These are phyloP conservation scores for Clarireedia hainanense DNA, from an alignment of 2,329 filamentous ascomycete genomes.

Conservation along the genomic window DNA sequence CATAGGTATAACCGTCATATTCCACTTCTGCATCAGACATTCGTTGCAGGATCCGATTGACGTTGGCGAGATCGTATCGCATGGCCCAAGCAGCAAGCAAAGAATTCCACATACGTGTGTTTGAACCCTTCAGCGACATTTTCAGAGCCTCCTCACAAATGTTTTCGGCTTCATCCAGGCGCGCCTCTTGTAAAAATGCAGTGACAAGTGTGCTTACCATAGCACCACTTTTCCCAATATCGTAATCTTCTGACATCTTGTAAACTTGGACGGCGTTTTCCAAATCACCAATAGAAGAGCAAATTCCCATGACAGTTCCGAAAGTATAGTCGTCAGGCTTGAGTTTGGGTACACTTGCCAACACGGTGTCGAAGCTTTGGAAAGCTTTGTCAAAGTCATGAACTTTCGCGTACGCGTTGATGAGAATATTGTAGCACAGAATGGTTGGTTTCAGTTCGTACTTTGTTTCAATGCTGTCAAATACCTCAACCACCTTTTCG, in stretches of 20 bases:
- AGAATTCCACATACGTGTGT: constrained; percentile 69
- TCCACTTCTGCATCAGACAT: constrained; percentile 46
- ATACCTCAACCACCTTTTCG: constrained; percentile 47
- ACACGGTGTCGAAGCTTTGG: constrained; percentile 48
- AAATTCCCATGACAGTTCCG: constrained; percentile 65
- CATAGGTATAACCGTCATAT: constrained; percentile 50
- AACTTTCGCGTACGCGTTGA: constrained; percentile 61
- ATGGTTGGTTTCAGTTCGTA: constrained; percentile 50
- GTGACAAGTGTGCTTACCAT: constrained; percentile 61
- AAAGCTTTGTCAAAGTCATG: constrained; percentile 61
- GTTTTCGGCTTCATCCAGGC: constrained; percentile 46
- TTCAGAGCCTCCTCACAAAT: constrained; percentile 50
- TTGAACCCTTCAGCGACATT: constrained; percentile 41
- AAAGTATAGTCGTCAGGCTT: constrained; percentile 58
- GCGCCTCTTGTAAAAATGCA: constrained; percentile 54
- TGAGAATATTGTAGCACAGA: constrained; percentile 66
- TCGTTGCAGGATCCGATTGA: constrained; percentile 43
- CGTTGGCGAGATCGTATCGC: constrained; percentile 48
- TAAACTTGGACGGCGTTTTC: constrained; percentile 60
- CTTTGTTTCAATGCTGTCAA: constrained; percentile 50
- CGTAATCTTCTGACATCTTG: constrained; percentile 47
- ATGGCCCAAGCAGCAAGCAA: constrained; percentile 63
- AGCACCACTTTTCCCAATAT: constrained; percentile 42
- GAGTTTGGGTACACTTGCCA: constrained; percentile 39
- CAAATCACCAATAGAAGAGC: constrained; percentile 64